Percentiles rank a stretch among this genome's conserved stretches.
phyloP scores from a whole-genome alignment of 1,284 basidiomycete species.

The Ustilago xerochloae region DNA sequence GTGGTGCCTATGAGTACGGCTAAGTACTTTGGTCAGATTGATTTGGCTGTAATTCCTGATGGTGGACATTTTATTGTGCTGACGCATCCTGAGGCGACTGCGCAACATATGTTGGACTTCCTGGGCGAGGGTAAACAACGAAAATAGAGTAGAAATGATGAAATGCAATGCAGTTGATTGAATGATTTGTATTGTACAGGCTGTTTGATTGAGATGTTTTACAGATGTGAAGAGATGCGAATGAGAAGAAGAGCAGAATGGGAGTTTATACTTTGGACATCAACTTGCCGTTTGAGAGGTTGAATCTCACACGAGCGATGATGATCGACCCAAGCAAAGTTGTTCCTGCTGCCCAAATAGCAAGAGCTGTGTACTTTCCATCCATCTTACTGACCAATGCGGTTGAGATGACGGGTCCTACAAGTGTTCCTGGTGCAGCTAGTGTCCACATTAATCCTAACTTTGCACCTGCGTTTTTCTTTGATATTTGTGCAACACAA shows the following conservation, averaged over 20 bases:
- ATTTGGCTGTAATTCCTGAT: conserved; percentile 36
- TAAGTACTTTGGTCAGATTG: conserved; percentile 52
- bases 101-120: conserved; percentile 44
- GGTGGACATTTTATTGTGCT: conserved; percentile 38
- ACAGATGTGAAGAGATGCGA: background rate
- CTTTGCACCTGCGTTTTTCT: conserved; percentile 19
- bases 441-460: conserved; percentile 42
- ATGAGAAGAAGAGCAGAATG: background rate
- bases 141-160: background rate
- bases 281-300: conserved; percentile 23
- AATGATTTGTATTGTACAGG: conserved; percentile 19
- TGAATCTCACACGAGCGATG: conserved; percentile 30
- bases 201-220: conserved; percentile 7
- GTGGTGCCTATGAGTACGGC: conserved; percentile 43
- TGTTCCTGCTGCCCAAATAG: conserved; percentile 37
- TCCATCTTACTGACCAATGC: conserved; percentile 27
- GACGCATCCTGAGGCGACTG: conserved; percentile 41
- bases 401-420: conserved; percentile 42
- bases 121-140: conserved; percentile 26
- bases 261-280: conserved; percentile 21
- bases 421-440: conserved; percentile 37
- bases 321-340: conserved; percentile 31
- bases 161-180: conserved; percentile 2
- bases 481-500: conserved; percentile 37
- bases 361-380: conserved; percentile 31